Evolutionary conservation across 768 basidiomycete species (phyloP).

Genomic region (Pleurotus ostreatus): DNA sequence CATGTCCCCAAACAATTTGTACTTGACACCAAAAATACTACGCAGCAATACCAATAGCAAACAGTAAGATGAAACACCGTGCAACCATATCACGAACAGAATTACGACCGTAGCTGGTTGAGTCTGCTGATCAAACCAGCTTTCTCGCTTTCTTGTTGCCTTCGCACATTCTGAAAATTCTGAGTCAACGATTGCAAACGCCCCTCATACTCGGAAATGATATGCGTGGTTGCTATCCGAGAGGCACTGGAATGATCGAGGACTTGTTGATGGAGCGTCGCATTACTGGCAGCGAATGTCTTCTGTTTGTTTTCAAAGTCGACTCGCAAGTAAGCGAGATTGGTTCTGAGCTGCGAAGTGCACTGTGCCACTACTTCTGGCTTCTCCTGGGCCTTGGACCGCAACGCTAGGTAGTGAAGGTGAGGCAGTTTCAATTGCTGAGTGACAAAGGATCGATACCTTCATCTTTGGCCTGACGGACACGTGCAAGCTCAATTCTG

Average conservation of each 20-base stretch:
- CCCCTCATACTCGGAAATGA: neutral
- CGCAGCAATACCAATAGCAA: no score
- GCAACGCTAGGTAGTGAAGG: neutral
- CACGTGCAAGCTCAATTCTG: neutral
- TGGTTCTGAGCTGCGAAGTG: no score
- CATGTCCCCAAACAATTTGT: no score
- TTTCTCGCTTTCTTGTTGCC: neutral
- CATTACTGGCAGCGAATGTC: no score
- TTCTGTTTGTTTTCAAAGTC: no score
- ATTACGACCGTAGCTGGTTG: neutral
- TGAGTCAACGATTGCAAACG: neutral
- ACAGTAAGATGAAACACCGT: no score
- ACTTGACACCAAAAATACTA: no score
- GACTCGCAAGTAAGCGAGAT: no score
- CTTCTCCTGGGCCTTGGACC: neutral
- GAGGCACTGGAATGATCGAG: neutral
- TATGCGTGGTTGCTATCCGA: neutral
- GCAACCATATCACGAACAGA: no score
- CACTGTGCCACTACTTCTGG: no score
- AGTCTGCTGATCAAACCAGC: neutral
- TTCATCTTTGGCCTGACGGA: slow-evolving; percentile 6
- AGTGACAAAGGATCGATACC: neutral
- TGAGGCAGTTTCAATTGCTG: neutral
- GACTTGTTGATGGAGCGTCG: neutral
- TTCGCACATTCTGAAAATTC: neutral